These are phyloP conservation scores for Quercus phellos DNA, from an alignment of 331 rosid species.

Conservation along the genomic window DNA sequence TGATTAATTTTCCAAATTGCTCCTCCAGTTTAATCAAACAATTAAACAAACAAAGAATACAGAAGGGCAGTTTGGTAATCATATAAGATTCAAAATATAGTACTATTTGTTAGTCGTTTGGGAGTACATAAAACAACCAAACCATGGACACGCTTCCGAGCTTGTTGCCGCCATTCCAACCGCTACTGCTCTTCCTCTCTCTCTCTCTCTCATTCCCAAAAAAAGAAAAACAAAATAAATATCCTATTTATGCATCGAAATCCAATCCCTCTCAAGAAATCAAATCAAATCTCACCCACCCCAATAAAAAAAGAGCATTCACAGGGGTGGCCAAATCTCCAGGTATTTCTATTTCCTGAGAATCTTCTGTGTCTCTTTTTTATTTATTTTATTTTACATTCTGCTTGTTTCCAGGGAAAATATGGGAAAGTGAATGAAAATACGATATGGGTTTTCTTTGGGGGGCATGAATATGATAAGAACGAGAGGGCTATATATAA, in stretches of 20 bases:
- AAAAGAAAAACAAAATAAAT: too few species aligned
- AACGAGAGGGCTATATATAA: not conserved
- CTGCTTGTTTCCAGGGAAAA: not conserved
- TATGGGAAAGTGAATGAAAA: not conserved
- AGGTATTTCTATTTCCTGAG: not conserved
- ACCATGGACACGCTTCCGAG: conserved; percentile 25
- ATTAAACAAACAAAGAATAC: too few species aligned
- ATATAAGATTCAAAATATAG: too few species aligned
- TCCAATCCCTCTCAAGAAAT: too few species aligned
- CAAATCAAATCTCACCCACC: too few species aligned
- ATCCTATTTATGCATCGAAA: too few species aligned
- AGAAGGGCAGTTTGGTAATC: too few species aligned
- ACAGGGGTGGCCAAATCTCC: not conserved
- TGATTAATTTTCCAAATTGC: too few species aligned
- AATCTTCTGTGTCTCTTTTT: not conserved
- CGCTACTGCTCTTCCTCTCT: not conserved
- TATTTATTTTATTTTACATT: too few species aligned
- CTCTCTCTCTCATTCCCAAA: not conserved
- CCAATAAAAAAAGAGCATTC: not conserved
- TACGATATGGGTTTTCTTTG: not conserved
- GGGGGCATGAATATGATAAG: not conserved
- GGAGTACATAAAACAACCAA: too few species aligned
- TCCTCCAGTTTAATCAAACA: too few species aligned
- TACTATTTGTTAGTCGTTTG: too few species aligned
- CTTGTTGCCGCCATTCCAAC: conserved; percentile 37